A percentile compares a stretch with the other conserved stretches of the same genome.
Conservation (phyloP, 768 basidiomycete genomes). For the Cyathus striatus region DNA sequence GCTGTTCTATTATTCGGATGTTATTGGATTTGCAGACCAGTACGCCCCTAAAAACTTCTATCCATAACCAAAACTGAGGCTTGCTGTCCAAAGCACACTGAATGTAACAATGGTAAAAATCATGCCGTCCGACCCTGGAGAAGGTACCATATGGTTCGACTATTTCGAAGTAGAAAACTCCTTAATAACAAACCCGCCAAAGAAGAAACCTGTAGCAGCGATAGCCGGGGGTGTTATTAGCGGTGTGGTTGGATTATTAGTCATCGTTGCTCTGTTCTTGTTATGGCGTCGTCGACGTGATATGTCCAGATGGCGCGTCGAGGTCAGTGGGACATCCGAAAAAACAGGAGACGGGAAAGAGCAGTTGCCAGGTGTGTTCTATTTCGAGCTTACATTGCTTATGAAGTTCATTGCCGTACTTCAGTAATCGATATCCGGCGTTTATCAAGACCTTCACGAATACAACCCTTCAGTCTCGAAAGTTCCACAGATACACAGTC, state of each 20-base stretch:
- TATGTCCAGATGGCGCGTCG: not conserved
- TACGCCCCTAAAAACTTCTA: constrained; percentile 12
- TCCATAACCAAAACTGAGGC: not conserved
- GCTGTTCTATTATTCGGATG: constrained; percentile 28
- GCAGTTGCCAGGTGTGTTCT: not conserved
- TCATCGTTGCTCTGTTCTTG: not conserved
- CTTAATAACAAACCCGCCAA: constrained; percentile 1
- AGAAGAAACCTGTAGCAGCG: constrained; percentile 11
- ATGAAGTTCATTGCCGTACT: not conserved
- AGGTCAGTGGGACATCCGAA: too few species aligned
- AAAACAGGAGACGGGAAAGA: too few species aligned
- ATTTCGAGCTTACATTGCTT: not conserved
- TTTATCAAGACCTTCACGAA: not conserved
- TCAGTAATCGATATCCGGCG: not conserved
- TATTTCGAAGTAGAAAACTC: constrained; percentile 27
- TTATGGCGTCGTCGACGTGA: not conserved
- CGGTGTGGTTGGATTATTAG: not conserved
- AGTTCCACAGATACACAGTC: too few species aligned
- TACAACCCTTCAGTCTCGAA: not conserved
- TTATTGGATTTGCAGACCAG: constrained; percentile 21
- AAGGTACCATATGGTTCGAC: constrained; percentile 39
- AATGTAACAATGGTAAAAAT: constrained; percentile 28
- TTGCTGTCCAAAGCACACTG: constrained; percentile 17
- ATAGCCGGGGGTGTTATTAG: constrained; percentile 22
- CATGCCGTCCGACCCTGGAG: constrained; percentile 18